Evolutionary conservation across 1,139 yeast genomes (phyloP).

Genomic region (Blastobotrys aristatus): DNA sequence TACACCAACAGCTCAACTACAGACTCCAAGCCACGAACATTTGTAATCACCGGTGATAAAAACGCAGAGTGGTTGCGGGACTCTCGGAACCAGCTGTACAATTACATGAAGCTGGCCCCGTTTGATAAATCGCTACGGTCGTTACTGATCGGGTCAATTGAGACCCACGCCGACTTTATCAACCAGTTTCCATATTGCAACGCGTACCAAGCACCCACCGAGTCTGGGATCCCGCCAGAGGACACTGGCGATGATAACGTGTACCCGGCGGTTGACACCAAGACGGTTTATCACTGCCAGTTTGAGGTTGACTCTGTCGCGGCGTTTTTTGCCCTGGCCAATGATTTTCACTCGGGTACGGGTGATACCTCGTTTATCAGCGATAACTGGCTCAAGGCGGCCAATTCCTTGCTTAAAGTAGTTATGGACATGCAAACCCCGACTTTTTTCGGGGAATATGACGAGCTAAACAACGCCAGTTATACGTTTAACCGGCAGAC

Average conservation of each 20-base stretch:
- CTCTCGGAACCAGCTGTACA: constrained; percentile 76
- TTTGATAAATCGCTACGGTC: constrained; percentile 46
- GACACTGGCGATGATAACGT: constrained; percentile 47
- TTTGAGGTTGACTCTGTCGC: constrained; percentile 86
- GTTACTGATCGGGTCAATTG: constrained; percentile 71
- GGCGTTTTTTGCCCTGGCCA: constrained; percentile 67
- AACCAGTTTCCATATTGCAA: constrained; percentile 72
- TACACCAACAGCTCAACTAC: constrained; percentile 34
- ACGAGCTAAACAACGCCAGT: constrained; percentile 26
- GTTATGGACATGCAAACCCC: constrained; percentile 58
- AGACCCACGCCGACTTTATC: constrained; percentile 69
- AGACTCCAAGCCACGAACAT: constrained; percentile 46
- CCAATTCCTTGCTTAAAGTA: constrained; percentile 48
- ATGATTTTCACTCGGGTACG: constrained; percentile 58
- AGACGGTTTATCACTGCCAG: constrained; percentile 77
- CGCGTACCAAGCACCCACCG: constrained; percentile 83
- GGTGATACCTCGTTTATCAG: constrained; percentile 50
- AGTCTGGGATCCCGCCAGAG: constrained; percentile 40
- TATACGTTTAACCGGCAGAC: constrained; percentile 73
- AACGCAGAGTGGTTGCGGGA: constrained; percentile 90
- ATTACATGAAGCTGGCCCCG: constrained; percentile 57
- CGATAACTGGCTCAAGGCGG: constrained; percentile 56
- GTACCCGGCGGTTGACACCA: constrained; percentile 64
- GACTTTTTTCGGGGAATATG: constrained; percentile 53
- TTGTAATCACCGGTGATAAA: constrained; percentile 79